Evolutionary conservation across 2,329 filamentous ascomycete genomes (phyloP), one percentile per base, ranked within the genome.

Genomic region (Penicillium sp.): DNA sequence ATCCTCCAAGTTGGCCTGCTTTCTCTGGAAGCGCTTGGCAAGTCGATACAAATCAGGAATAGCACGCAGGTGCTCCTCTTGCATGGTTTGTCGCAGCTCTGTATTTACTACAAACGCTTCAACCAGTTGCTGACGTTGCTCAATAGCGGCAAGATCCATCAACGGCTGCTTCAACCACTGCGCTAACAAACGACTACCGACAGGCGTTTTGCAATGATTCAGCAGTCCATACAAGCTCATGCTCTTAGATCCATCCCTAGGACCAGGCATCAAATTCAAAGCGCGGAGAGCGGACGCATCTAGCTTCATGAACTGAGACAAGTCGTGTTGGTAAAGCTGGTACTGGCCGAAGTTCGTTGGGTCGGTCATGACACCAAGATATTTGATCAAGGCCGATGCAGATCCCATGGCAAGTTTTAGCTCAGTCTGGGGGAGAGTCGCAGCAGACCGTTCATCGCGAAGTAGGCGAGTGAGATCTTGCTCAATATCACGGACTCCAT

Each of bases 151-250:
- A 59, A 91, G 86, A 76, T 84, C 91, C 94, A 99, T 99, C 34
- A 99, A 77, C 0, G 94, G 94, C 72, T 99, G 94, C 75, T 99
- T 99, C 49, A 99, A 80, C 94, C 94, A 99, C 70, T 99, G 95
- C 1, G 93, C 88, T 26, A 99, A 79, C 54, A 99, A 74, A 44
- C 95, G 84, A 67, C 92, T 96, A 13, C 94, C 94, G 1, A 96
- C 87, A 0, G 94, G 91, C 1, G 94, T 99, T 74, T 96, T 97
- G 86, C 94, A 99, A 73, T 97, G 92, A 67, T 99, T 97, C 37
- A 99, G 80, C 16, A 99, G 79, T 0, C 94, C 94, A 65, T 90
- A 99, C 48, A 99, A 73, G 69, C 92, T 97, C 94, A 99, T 99
- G 1, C 86, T 95, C 78, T 97, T 97, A n/a, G 91, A 85, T 2